Base-by-base conservation (phyloP, 345 rosid genomes). In the Euphorbia tirucalli region DNA sequence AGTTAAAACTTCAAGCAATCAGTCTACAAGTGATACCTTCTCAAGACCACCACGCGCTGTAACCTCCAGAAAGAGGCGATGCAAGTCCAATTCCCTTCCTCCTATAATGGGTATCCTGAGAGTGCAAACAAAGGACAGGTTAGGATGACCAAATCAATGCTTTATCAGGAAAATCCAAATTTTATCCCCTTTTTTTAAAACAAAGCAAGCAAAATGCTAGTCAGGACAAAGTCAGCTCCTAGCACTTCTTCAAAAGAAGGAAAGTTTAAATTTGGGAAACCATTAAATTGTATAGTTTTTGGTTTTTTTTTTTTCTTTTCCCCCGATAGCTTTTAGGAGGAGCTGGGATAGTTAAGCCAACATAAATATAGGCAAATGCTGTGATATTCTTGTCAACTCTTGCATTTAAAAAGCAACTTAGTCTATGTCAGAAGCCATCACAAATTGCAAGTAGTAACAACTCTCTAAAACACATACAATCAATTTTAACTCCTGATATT, bases 31-130 rank as follows among this genome's bases (percentile, higher is more conserved):
- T 75, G 52, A 43, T 85, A 91, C 99, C 98, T 93, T 96, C 74
- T 84, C 90, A 71, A 96, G 82, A 39, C 99, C 99, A 58, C 99
- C 99, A 9, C 97, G 95, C 73, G 96, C 71, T 22, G 99, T 96
- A 67, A 96, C 99, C 81, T 96, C 99, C 22, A 89, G 75, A 70
- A 96, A 96, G 72, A 96, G 97, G 61, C 79, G 83, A 79, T 96
- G 97, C 89, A 96, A 83, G 73, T 96, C 94, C 65, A 96, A 83
- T 58, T 91, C 96, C 79, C 78, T 88, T 39, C 99, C 98, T 35
- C 97, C 99, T 65, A 96, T 91, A 21, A 90, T 88, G 0, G 99
- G 99, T 13, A 89, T 88, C 98, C 99, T 96, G 43, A 30, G 41
- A 65, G 71, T 62, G 44, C 61, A 50, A 59, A 24, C 18, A 22